Percentiles rank a stretch among this genome's conserved stretches.
These are phyloP conservation scores for Aspergillus viridinutans DNA, from an alignment of 2,329 filamentous ascomycete genomes.

Conservation along the genomic window DNA sequence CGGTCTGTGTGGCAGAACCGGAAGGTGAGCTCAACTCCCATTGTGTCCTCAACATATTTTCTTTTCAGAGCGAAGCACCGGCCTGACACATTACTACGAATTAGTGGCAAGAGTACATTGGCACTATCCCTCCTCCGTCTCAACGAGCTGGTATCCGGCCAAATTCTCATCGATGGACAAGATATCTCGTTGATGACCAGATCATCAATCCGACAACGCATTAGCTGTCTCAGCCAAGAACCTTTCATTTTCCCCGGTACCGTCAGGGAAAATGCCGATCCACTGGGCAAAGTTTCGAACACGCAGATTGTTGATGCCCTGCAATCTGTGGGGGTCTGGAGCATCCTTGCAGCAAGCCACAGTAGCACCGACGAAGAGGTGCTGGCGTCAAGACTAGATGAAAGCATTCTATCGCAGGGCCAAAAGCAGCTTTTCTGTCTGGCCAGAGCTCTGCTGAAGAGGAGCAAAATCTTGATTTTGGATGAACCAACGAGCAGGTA, in stretches of 20 bases:
- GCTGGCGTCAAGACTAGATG: neutral
- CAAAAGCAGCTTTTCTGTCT: neutral
- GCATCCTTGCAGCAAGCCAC: neutral
- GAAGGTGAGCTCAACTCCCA: constrained; percentile 17
- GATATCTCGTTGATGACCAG: constrained; percentile 18
- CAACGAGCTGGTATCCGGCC: constrained; percentile 21
- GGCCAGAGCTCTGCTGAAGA: neutral
- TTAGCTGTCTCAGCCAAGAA: constrained; percentile 26
- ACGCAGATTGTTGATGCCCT: constrained; percentile 20
- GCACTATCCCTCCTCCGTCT: constrained; percentile 22
- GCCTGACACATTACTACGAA: neutral
- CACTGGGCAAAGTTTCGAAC: constrained; percentile 18
- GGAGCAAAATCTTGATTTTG: neutral
- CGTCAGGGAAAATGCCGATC: constrained; percentile 21
- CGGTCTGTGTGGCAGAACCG: constrained; percentile 32
- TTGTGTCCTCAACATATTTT: no score
- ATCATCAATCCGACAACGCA: constrained; percentile 5
- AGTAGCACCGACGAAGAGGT: neutral
- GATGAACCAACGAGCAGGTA: neutral
- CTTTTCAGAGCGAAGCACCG: constrained; percentile 7
- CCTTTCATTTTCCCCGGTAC: constrained; percentile 19
- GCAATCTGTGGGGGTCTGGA: constrained; percentile 20
- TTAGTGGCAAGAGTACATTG: constrained; percentile 2
- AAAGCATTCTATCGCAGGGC: neutral
- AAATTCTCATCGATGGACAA: constrained; percentile 21